Evolutionary conservation across 2,329 filamentous ascomycete species (phyloP).

Genomic region (Penicillium capsulatum): DNA sequence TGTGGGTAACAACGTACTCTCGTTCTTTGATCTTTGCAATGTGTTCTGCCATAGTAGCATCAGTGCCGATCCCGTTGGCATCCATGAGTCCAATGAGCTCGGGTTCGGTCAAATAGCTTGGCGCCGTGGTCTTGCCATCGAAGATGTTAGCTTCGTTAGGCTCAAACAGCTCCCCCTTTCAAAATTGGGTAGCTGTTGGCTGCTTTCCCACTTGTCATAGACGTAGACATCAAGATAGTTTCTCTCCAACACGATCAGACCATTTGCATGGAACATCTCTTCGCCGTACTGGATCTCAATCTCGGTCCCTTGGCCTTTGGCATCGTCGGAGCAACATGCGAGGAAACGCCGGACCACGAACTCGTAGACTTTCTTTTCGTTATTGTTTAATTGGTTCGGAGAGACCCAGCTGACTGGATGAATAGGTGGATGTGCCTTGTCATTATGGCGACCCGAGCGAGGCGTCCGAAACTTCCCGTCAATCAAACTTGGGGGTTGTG

Average conservation of each 20-base stretch:
- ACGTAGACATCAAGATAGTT: slow-evolving; percentile 96
- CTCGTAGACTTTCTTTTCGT: slow-evolving; percentile 79
- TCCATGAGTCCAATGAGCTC: slow-evolving; percentile 97
- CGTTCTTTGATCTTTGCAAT: slow-evolving; percentile 92
- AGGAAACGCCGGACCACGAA: slow-evolving; percentile 89
- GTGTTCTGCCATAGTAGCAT: slow-evolving; percentile 98
- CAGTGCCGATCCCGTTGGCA: slow-evolving; percentile 95
- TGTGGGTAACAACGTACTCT: slow-evolving; percentile 71
- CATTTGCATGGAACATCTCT: slow-evolving; percentile 76
- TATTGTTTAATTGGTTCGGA: slow-evolving; percentile 55
- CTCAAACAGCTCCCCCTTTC: slow-evolving; percentile 75
- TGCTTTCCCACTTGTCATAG: slow-evolving; percentile 95
- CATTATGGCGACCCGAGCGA: slow-evolving; percentile 79
- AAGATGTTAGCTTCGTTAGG: slow-evolving; percentile 84
- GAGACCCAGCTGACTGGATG: slow-evolving; percentile 86
- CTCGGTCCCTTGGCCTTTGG: slow-evolving; percentile 78
- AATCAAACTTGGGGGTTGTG: slow-evolving; percentile 50
- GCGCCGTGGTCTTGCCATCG: slow-evolving; percentile 83
- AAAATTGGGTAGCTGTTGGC: slow-evolving; percentile 74
- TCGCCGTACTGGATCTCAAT: slow-evolving; percentile 79
- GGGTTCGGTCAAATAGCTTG: slow-evolving; percentile 85
- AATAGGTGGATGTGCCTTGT: slow-evolving; percentile 95
- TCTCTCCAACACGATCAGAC: slow-evolving; percentile 75
- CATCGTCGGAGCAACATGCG: slow-evolving; percentile 93
- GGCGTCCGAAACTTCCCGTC: slow-evolving; percentile 76